Evolutionary conservation across 2,329 filamentous ascomycete species (phyloP).

Genomic region (Trichophyton rubrum): DNA sequence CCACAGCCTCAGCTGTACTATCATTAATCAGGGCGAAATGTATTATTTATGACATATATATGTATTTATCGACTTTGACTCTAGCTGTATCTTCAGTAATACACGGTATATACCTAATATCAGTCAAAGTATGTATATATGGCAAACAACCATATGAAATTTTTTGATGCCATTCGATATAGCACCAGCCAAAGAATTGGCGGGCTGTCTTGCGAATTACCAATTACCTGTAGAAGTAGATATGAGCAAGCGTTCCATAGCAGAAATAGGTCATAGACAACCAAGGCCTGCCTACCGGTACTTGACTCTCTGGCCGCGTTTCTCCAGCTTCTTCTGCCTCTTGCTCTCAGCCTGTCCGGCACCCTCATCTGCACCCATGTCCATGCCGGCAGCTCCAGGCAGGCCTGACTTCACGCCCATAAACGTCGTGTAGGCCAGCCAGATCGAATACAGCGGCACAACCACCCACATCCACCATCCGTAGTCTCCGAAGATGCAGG

Average conservation of each 20-base stretch:
- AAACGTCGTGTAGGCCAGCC: conserved; percentile 35
- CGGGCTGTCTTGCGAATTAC: no score
- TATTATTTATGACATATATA: not conserved
- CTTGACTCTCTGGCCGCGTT: conserved; percentile 34
- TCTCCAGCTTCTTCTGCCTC: conserved; percentile 43
- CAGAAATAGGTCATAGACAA: no score
- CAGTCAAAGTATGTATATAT: no score
- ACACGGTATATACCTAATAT: no score
- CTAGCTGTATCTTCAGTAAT: not conserved
- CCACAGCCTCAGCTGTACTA: not conserved
- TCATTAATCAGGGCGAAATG: not conserved
- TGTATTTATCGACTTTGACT: not conserved
- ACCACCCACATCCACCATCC: conserved; percentile 53
- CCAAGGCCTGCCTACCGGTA: conserved; percentile 22
- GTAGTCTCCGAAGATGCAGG: conserved; percentile 67
- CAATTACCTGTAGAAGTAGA: no score
- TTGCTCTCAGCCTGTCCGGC: conserved; percentile 32
- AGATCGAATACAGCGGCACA: conserved; percentile 38
- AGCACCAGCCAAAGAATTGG: no score
- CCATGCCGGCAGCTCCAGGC: conserved; percentile 29
- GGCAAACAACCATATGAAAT: no score
- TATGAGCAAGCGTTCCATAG: no score
- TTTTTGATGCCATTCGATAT: no score
- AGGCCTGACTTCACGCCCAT: conserved; percentile 33
- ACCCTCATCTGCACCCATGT: conserved; percentile 20